Evolutionary conservation across 2,329 filamentous ascomycete genomes (phyloP), one percentile per base, ranked within the genome.

Genomic region (Davidsoniella australis): DNA sequence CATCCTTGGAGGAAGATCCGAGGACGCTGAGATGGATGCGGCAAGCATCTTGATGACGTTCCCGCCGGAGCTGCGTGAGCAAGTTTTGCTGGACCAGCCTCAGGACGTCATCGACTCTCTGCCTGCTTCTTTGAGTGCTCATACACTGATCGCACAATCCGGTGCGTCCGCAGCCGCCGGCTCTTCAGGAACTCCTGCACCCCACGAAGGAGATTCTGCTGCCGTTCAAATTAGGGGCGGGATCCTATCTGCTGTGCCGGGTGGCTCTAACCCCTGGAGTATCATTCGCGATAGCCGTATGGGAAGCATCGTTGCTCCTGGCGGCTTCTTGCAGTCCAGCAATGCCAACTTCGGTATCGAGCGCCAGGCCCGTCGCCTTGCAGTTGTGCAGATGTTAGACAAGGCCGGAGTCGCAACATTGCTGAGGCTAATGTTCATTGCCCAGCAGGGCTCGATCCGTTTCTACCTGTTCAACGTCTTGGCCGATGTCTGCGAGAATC

Each of bases 351-450:
- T 39, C 29, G 24, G 36, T 16, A 6, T 33, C n/a, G 42, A 50
- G 18, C 20, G 38, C 6, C 48, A 26, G 9, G 41, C 59, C 14
- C 79, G 85, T 51, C 82, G 84, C 54, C 80, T 85, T 18, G 47
- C 42, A 23, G 83, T 93, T 51, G 84, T 94, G 20, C 91, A 98
- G 62, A 94, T 98, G 82, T 76, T 98, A 26, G 91, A 98, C 64
- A 95, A 94, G 65, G 76, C 88, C 43, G 91, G 93, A 23, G 81
- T 98, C 56, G 91, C 93, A 23, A 96, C 91, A n/a, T 69, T 98
- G 33, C 72, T 98, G 41, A 85, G 93, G n/a, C 74, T 98, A 8
- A 95, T 98, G 89, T 98, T 98, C 62, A 87, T 96, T 58, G 83
- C 85, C 44, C 85, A 95, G 56, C 85, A 89, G 55, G 85, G 85